phyloP scores from a whole-genome alignment of 1,284 basidiomycete genomes.

The Athelia psychrophila region DNA sequence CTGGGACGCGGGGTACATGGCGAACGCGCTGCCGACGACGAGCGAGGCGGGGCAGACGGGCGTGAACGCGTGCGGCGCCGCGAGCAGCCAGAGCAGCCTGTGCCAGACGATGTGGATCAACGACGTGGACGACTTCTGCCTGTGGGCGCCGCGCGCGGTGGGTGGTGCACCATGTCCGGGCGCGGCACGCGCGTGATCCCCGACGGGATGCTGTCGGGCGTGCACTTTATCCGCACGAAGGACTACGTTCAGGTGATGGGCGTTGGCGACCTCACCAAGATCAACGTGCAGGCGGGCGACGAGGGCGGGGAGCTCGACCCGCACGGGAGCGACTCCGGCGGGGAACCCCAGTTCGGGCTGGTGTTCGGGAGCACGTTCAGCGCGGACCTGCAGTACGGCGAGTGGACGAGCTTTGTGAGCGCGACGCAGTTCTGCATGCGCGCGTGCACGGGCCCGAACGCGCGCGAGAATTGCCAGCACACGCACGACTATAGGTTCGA shows the following conservation, averaged over 20 bases:
- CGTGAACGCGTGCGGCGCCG: conserved; percentile 53
- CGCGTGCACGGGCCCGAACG: conserved; percentile 55
- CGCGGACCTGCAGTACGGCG: conserved; percentile 44
- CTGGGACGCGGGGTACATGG: conserved; percentile 47
- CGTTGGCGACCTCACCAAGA: conserved; percentile 64
- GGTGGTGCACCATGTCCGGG: conserved; percentile 69
- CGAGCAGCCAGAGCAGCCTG: conserved; percentile 40
- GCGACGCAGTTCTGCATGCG: conserved; percentile 60
- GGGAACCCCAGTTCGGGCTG: conserved; percentile 43
- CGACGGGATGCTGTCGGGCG: conserved; percentile 56
- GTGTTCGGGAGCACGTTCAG: conserved; percentile 58
- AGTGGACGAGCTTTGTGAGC: conserved; percentile 57
- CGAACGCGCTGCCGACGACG: conserved; percentile 34
- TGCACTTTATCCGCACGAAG: conserved; percentile 64
- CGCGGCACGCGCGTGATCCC: conserved; percentile 67
- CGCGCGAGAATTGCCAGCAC: conserved; percentile 52
- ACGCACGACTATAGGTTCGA: conserved; percentile 14
- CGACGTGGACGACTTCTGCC: conserved; percentile 59
- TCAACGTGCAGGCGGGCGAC: conserved; percentile 47
- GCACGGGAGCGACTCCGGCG: conserved; percentile 35
- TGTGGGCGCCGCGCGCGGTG: conserved; percentile 51
- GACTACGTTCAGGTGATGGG: conserved; percentile 66
- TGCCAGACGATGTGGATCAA: conserved; percentile 60
- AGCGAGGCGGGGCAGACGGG: conserved; percentile 55
- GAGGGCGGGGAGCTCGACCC: conserved; percentile 52